Evolutionary conservation across 192 early-diverging fungal genomes (phyloP).

Genomic region (Coemansia sp.): DNA sequence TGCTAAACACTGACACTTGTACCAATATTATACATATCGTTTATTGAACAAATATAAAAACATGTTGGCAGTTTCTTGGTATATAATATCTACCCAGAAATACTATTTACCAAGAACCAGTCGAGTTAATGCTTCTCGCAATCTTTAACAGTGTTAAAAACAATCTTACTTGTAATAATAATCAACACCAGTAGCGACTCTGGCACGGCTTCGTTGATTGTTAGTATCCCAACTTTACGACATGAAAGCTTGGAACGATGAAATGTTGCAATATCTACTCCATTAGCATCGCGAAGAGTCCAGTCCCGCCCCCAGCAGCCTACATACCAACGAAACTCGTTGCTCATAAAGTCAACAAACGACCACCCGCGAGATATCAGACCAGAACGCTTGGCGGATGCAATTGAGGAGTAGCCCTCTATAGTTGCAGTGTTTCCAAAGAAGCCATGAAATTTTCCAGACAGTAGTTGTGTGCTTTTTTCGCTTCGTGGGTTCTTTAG

Average conservation of each 20-base stretch:
- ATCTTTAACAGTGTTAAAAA: conserved; percentile 9
- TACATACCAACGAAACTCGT: conserved; percentile 18
- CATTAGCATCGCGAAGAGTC: conserved; percentile 15
- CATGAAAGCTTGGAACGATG: not conserved
- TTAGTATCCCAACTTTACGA: conserved; percentile 10
- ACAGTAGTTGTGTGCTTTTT: not conserved
- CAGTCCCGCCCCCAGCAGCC: conserved; percentile 3
- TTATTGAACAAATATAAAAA: too few species aligned
- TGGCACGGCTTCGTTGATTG: conserved; percentile 8
- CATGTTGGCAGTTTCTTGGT: too few species aligned
- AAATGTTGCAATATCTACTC: conserved; percentile 8
- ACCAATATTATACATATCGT: too few species aligned
- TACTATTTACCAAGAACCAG: too few species aligned
- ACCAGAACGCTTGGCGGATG: conserved; percentile 7
- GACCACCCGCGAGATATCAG: conserved; percentile 10
- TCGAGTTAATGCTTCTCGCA: not conserved
- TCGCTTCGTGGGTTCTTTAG: not conserved
- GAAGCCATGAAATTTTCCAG: not conserved
- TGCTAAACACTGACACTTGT: too few species aligned
- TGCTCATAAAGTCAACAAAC: conserved; percentile 27
- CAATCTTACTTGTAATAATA: conserved; percentile 13
- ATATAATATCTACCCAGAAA: too few species aligned
- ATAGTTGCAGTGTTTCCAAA: not conserved
- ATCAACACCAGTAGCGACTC: conserved; percentile 15
- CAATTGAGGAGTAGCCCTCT: conserved; percentile 6